phyloP scores from a whole-genome alignment of 805 yeast species.

The Isabelozyma pseudorhagii region DNA sequence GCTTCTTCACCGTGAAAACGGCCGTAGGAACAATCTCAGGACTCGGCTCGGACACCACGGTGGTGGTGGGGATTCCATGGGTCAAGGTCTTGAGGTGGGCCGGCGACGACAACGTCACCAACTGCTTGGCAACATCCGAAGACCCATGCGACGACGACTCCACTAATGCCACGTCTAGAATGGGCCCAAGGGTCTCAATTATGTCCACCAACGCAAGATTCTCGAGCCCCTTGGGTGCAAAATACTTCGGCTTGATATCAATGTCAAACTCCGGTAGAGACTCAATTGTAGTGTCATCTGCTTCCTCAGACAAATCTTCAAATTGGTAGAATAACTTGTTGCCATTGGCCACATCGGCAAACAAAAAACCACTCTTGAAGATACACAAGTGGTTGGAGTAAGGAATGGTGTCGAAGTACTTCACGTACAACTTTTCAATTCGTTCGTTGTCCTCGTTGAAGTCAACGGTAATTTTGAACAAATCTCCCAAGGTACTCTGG shows the following conservation, averaged over 20 bases:
- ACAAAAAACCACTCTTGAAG: constrained; percentile 72
- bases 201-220: constrained; percentile 61
- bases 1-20: constrained; percentile 61
- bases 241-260: constrained; percentile 4
- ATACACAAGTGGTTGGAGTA: constrained; percentile 53
- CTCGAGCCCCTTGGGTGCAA: constrained; percentile 37
- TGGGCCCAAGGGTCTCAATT: constrained; percentile 51
- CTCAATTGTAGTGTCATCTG: constrained; percentile 20
- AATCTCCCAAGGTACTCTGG: constrained; percentile 72
- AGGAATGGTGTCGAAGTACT: constrained; percentile 78
- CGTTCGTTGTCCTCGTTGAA: constrained; percentile 44
- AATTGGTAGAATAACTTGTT: constrained; percentile 76
- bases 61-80: constrained; percentile 59
- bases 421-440: constrained; percentile 44
- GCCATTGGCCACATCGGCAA: constrained; percentile 59
- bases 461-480: constrained; percentile 58
- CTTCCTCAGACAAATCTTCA: constrained; percentile 67
- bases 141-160: constrained; percentile 8
- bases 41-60: constrained; percentile 70
- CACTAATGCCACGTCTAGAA: constrained; percentile 26
- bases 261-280: constrained; percentile 3
- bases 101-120: constrained; percentile 32
- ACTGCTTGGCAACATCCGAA: constrained; percentile 15
- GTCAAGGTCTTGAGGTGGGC: constrained; percentile 47
- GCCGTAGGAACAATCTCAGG: constrained; percentile 59